Base-by-base conservation (phyloP, 2,329 filamentous ascomycete genomes). In the Monosporascus sp. region DNA sequence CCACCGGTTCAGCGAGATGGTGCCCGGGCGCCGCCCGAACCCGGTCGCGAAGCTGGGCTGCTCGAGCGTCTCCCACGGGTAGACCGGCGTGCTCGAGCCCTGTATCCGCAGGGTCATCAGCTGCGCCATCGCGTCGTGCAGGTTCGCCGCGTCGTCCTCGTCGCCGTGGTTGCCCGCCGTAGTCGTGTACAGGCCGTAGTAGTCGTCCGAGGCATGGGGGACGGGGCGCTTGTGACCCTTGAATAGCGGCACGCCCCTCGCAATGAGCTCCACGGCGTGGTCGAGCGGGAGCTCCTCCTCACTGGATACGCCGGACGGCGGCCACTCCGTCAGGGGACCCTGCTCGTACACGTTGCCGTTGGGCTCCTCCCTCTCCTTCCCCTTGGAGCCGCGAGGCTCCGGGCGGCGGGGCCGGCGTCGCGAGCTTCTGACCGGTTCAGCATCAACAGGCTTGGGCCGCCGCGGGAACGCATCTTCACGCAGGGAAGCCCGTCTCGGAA, bases 1-100 rank as follows among this genome's bases (percentile, higher is more conserved):
- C 80, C 86, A 90, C 57, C 85, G 81, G 60, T 88, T 89, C 49
- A 91, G 72, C 0, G 87, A 89, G 50, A 88, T 80, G 1, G 87
- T 91, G 6, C 88, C 88, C 0, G 86, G 82, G 22, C 81, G 76
- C 49, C 74, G 73, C 14, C 88, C 88, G 67, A 83, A 87, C 58
- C 78, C 81, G 65, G 87, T 88, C 1, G 83, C 78, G 68, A 85
- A 84, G 65, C 85, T 89, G 5, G 88, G 88, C 63, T 90, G 86
- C 64, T 91, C 88, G 26, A 91, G 74, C 1, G 87, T 86, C 57
- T 87, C 81, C 87, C 85, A 90, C 2, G 85, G 86, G 55, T 74
- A 67, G 3, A 67, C 64, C 45, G 79, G 72, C 17, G 60, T 60
- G 3, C 61, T 60, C 3, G 64, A 63, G 22, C 75, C 74, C 53